Evolutionary conservation across 331 rosid species (phyloP).

Genomic region (Acacia pycnantha): DNA sequence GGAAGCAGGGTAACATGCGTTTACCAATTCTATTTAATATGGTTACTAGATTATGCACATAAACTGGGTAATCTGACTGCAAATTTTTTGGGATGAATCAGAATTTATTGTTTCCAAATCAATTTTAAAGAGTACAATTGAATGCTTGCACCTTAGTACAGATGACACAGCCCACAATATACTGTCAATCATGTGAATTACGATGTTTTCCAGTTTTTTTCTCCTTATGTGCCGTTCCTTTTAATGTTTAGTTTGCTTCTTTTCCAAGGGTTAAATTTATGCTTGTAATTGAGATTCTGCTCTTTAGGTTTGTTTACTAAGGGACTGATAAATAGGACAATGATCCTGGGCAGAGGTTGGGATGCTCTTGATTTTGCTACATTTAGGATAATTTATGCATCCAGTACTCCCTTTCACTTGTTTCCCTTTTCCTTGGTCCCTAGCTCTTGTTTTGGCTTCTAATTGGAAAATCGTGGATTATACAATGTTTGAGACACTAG

Average conservation of each 20-base stretch:
- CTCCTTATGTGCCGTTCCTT: not conserved
- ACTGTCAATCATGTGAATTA: not conserved
- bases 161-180: not conserved
- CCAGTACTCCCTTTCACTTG: not conserved
- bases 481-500: not conserved
- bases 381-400: not conserved
- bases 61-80: not conserved
- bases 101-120: not conserved
- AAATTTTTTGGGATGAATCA: not conserved
- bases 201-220: not conserved
- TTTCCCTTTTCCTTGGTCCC: not conserved
- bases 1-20: conserved; percentile 79
- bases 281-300: not conserved
- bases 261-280: not conserved
- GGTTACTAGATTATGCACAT: not conserved
- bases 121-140: not conserved
- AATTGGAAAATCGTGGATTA: not conserved
- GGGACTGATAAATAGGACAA: not conserved
- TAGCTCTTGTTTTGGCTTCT: not conserved
- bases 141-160: not conserved
- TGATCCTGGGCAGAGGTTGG: not conserved
- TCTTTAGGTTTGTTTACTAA: not conserved
- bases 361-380: not conserved
- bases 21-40: not conserved
- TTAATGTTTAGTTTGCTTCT: not conserved